phyloP scores from a whole-genome alignment of 176 grass and related monocot species.

The Aegilops longissima region DNA sequence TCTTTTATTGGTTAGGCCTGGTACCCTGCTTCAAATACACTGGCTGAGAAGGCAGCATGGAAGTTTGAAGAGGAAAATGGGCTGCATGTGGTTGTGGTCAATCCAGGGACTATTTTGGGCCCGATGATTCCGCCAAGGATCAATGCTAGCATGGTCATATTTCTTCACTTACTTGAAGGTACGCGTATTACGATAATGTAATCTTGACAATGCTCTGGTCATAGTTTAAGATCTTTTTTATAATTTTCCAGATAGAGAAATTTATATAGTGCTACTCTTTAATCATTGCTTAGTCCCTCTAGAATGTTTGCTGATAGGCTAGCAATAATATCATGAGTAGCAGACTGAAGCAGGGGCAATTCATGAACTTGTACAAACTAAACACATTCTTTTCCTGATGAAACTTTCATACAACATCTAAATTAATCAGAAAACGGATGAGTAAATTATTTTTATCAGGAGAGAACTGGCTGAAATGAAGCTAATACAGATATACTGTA shows the following conservation, averaged over 20 bases:
- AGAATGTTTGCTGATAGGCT: neutral
- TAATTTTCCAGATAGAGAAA: neutral
- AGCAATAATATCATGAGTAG: neutral
- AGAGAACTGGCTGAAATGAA: neutral
- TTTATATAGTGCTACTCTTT: neutral
- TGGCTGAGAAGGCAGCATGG: slow-evolving; percentile 92
- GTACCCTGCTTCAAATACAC: slow-evolving; percentile 84
- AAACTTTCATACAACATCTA: neutral
- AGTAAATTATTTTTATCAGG: neutral
- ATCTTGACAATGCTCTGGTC: neutral
- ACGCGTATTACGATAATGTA: neutral
- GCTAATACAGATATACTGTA: neutral
- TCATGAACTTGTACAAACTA: neutral
- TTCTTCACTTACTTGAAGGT: slow-evolving; percentile 65
- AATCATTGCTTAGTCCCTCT: neutral
- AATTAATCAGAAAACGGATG: neutral
- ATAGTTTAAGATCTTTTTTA: neutral
- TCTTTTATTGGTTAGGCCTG: slow-evolving; percentile 52
- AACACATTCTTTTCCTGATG: neutral
- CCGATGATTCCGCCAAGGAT: slow-evolving; percentile 64
- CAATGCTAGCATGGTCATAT: slow-evolving; percentile 78
- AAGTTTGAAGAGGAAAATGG: slow-evolving; percentile 83
- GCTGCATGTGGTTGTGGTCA: slow-evolving; percentile 73
- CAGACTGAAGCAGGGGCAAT: neutral
- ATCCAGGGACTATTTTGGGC: slow-evolving; percentile 74